A percentile compares a stretch with the other conserved stretches of the same genome.
These are phyloP conservation scores for Solanum chmielewskii DNA, from an alignment of 257 asterid genomes.

Conservation along the genomic window DNA sequence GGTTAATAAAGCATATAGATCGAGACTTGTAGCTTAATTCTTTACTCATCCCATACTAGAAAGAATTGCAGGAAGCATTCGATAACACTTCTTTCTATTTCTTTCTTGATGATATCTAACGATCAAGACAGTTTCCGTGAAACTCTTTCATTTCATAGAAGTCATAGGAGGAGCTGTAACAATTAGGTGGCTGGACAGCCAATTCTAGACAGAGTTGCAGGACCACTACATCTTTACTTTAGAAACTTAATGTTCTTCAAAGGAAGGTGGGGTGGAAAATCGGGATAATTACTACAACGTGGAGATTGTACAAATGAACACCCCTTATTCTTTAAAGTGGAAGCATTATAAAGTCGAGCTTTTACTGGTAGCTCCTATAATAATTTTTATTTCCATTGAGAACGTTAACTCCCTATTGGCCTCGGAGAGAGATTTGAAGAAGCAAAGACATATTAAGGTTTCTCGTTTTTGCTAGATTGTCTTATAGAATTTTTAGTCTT, in stretches of 20 bases:
- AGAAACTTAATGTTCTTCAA: background rate
- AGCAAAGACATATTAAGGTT: background rate
- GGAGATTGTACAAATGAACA: background rate
- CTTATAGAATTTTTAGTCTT: background rate
- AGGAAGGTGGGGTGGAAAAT: background rate
- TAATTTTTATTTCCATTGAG: background rate
- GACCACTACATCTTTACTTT: background rate
- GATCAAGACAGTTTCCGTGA: background rate
- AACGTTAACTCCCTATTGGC: background rate
- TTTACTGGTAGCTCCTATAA: background rate
- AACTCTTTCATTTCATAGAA: background rate
- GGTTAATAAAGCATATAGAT: background rate
- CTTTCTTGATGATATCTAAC: background rate
- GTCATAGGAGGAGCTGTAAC: background rate
- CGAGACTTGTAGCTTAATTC: background rate
- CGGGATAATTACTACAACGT: background rate
- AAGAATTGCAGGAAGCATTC: background rate
- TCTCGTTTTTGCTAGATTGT: background rate
- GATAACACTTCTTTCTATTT: background rate
- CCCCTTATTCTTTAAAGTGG: background rate
- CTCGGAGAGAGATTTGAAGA: background rate
- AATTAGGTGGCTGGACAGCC: background rate
- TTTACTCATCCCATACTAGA: background rate
- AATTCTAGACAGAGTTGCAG: background rate
- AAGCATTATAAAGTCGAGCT: background rate